Conservation (phyloP, 805 yeast genomes). For the Wickerhamomyces silvicola region DNA sequence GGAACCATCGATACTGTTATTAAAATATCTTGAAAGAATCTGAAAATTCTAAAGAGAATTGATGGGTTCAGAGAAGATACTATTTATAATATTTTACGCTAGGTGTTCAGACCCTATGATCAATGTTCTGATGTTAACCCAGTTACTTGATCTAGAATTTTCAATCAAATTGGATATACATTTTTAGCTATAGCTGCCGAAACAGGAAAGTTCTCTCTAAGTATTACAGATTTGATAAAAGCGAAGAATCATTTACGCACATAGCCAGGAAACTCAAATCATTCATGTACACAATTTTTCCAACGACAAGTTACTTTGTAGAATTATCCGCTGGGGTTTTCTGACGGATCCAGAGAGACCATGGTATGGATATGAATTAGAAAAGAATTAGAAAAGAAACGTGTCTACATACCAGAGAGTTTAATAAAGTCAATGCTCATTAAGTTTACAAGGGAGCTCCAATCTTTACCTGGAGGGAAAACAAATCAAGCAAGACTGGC, state of each 20-base stretch:
- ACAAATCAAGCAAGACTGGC: slow-evolving; percentile 4
- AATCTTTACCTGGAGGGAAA: slow-evolving; percentile 4
- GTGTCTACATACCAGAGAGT: slow-evolving; percentile 13
- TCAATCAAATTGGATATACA: slow-evolving; percentile 6
- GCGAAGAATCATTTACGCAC: neutral
- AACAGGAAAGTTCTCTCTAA: slow-evolving; percentile 6
- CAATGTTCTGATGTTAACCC: slow-evolving; percentile 4
- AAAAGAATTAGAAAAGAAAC: slow-evolving; percentile 11
- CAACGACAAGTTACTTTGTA: slow-evolving; percentile 9
- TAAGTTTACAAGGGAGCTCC: slow-evolving; percentile 10
- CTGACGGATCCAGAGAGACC: slow-evolving; percentile 12
- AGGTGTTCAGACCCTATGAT: slow-evolving; percentile 3
- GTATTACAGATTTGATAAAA: slow-evolving; percentile 5
- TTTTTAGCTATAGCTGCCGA: slow-evolving; percentile 12
- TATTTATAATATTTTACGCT: slow-evolving; percentile 4
- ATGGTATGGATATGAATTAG: slow-evolving; percentile 18
- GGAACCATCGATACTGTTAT: slow-evolving; percentile 9
- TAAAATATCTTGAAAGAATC: slow-evolving; percentile 3
- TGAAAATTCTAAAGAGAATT: slow-evolving; percentile 2
- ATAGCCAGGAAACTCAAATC: slow-evolving; percentile 7
- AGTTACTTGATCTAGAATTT: slow-evolving; percentile 13
- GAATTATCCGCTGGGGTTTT: slow-evolving; percentile 17
- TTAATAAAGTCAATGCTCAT: slow-evolving; percentile 11
- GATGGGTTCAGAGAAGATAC: slow-evolving; percentile 3
- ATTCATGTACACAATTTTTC: slow-evolving; percentile 18